Base-by-base conservation (phyloP, 2,329 filamentous ascomycete species). In the Ascochyta pisi region DNA sequence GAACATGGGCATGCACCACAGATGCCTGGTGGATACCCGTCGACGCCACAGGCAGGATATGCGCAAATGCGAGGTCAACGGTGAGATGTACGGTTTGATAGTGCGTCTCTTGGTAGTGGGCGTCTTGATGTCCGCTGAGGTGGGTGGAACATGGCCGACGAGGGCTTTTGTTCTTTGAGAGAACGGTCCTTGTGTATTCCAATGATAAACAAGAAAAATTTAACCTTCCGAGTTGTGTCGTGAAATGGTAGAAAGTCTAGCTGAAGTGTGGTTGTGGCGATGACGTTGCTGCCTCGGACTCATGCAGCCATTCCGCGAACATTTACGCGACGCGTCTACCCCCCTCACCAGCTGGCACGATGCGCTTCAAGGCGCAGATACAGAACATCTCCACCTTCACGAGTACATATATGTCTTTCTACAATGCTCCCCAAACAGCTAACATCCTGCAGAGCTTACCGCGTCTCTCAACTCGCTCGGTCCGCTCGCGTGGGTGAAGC, bases 401-500 rank as follows among this genome's bases (percentile, higher is more conserved):
- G 48, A 85, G 81, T 81, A 79, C 62, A 79, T 63, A 49, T 15
- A 0, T 6, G 1, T 13, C 7, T 1, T 10, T 4, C 2, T 2
- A 16, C 3, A n/a, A 3, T 8, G 16, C 9, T 16, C 2, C 1
- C 19, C 1, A 39, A 13, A 3, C n/a, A 19, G 34, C 58, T 67
- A 24, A 64, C 33, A 33, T 19, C 3, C 10, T 31, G 4, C 67
- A 87, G 86, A 87, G 68, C 79, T 88, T 60, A 85, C 83, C 12
- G 84, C 84, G 13, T 88, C 86, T 5, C 79, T 89, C 48, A 81
- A 84, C 26, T 86, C 85, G 13, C 77, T 89, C 16, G 91, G 92
- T 64, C 92, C 94, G 76, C 89, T 96, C 60, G 92, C 91, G 41
- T 96, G 93, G 92, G 83, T 96, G 61, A 90, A 92, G 63, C 85